Base-by-base conservation (phyloP, 2,329 filamentous ascomycete species). In the Penicillium sumatraense region DNA sequence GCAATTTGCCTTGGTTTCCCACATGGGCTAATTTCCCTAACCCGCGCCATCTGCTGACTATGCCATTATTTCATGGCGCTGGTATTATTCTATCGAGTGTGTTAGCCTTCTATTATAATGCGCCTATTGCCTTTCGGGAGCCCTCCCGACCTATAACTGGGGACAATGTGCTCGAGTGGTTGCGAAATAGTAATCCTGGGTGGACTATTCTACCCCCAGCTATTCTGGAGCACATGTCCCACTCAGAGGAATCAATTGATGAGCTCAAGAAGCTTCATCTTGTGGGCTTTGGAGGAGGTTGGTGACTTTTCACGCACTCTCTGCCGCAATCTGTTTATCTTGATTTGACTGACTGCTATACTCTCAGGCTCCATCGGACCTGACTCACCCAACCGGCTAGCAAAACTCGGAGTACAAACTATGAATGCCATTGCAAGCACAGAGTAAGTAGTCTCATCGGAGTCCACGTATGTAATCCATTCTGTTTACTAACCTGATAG, bases 171-270 rank as follows among this genome's bases (percentile, higher is more conserved):
- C 24, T 50, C 4, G 46, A 54, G 16, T 54, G 52, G 52, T 50
- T 54, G 46, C 52, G 48, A 33, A 49, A 54, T 20, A 50, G 38
- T 1, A 24, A 31, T 20, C 38, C 52, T 3, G 44, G 38, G 2
- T 54, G 44, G 36, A 54, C 52, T 18, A 35, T 54, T 13, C 21
- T 54, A 35, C 52, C 52, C 2, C 52, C 52, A 16, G 52, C 23
- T 4, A 54, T 49, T 14, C 38, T 54, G 29, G 52, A 54, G 29
- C 46, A 50, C 21, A 54, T 54, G 52, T 54, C 52, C 3, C 46
- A 40, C 11, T 54, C 52, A 29, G 46, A 45, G 24, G 46, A 20
- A n/a, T 46, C 52, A 8, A 29, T 54, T 7, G 40, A 54, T 33
- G 46, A 50, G 29, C 7, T 54, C 38, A 54, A 26, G 31, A 50